Evolutionary conservation across 2,329 filamentous ascomycete genomes (phyloP).

Genomic region (Scedosporium minutisporum): DNA sequence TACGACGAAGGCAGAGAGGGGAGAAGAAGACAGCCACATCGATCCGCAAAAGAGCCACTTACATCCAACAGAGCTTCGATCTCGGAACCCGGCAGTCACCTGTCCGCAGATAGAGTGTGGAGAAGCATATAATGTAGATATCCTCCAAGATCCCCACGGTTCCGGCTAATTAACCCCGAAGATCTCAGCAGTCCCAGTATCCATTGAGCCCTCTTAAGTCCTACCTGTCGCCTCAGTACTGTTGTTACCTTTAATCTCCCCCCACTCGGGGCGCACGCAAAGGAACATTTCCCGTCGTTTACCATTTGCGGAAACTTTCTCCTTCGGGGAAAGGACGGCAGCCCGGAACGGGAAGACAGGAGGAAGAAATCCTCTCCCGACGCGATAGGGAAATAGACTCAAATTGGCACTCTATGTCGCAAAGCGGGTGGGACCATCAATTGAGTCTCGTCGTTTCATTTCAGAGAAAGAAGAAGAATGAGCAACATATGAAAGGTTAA

Average conservation of each 20-base stretch:
- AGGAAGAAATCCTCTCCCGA: background rate
- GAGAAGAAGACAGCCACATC: background rate
- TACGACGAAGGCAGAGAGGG: background rate
- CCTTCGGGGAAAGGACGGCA: background rate
- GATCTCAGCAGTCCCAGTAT: too few species aligned
- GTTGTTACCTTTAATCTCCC: background rate
- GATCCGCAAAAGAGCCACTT: background rate
- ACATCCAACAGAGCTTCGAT: too few species aligned
- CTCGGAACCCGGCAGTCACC: too few species aligned
- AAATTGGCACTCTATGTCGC: background rate
- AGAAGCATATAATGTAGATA: too few species aligned
- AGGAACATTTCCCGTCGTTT: background rate
- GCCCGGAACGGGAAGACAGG: background rate
- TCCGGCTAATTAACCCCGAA: too few species aligned
- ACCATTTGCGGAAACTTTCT: slow-evolving; percentile 15
- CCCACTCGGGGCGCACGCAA: background rate
- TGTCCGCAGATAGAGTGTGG: background rate
- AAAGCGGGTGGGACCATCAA: background rate
- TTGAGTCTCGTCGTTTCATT: too few species aligned
- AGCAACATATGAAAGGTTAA: too few species aligned
- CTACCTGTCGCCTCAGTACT: too few species aligned
- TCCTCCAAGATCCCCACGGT: too few species aligned
- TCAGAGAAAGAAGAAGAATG: too few species aligned
- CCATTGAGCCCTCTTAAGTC: too few species aligned
- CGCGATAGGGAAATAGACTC: background rate